Conservation (phyloP, 106 monocot genomes). For the Cymbidium sinense region DNA sequence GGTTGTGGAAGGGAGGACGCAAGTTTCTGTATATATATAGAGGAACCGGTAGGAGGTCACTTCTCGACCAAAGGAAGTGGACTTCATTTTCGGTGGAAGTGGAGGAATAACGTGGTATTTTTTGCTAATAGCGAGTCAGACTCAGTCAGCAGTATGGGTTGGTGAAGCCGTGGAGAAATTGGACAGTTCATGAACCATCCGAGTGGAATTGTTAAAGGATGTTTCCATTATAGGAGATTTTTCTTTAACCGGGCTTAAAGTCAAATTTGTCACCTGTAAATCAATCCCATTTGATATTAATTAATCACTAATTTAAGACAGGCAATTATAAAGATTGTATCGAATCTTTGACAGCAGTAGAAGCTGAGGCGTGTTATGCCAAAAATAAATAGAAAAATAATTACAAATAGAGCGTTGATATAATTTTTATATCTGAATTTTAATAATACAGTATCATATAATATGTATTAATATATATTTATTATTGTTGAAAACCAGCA, state of each 20-base stretch:
- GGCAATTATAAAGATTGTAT: neutral
- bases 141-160: neutral
- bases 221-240: neutral
- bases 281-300: neutral
- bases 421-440: too few species aligned
- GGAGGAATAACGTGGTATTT: too few species aligned
- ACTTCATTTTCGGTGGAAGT: neutral
- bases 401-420: too few species aligned
- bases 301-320: neutral
- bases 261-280: neutral
- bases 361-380: too few species aligned
- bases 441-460: too few species aligned
- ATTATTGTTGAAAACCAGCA: too few species aligned
- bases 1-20: neutral
- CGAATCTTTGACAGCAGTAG: too few species aligned
- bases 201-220: neutral
- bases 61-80: neutral
- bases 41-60: neutral
- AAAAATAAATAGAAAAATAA: too few species aligned
- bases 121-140: too few species aligned
- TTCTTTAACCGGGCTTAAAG: neutral
- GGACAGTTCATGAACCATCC: neutral
- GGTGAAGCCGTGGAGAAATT: neutral
- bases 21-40: neutral
- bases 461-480: too few species aligned